Evolutionary conservation across 805 yeast species (phyloP).

Genomic region (Vanderwaltozyma tropicalis): DNA sequence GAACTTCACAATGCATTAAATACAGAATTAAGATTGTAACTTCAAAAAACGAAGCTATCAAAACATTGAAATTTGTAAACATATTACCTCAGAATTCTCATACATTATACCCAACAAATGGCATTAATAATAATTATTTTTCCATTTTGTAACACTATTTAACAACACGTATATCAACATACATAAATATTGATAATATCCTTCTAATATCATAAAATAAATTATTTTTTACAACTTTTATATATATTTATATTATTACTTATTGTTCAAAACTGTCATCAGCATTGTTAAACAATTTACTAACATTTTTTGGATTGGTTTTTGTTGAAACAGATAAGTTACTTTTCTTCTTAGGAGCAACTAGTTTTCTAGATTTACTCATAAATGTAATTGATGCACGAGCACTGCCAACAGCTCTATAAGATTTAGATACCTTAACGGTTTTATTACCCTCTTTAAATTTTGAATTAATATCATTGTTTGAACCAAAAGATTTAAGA

Average conservation of each 20-base stretch:
- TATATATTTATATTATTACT: background rate
- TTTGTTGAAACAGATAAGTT: background rate
- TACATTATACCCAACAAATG: too few relatives aligned
- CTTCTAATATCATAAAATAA: too few relatives aligned
- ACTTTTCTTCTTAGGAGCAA: slow-evolving; percentile 16
- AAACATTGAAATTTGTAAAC: too few relatives aligned
- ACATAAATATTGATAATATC: too few relatives aligned
- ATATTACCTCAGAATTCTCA: too few relatives aligned
- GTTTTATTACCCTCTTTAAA: slow-evolving; percentile 34
- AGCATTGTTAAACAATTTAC: slow-evolving; percentile 11
- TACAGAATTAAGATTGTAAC: slow-evolving; percentile 16
- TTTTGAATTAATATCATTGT: slow-evolving; percentile 29
- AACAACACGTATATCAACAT: too few relatives aligned
- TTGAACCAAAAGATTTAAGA: slow-evolving; percentile 37
- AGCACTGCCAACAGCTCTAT: slow-evolving; percentile 45
- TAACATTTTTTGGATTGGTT: background rate
- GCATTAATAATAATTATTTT: too few relatives aligned
- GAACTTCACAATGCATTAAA: slow-evolving; percentile 24
- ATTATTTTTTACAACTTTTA: too few relatives aligned
- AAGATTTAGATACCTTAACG: slow-evolving; percentile 44
- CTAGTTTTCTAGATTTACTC: slow-evolving; percentile 30
- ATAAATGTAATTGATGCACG: slow-evolving; percentile 49
- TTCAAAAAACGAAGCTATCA: background rate
- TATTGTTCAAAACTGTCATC: slow-evolving; percentile 14
- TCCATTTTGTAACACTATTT: too few relatives aligned